Base-by-base conservation (phyloP, 2,329 filamentous ascomycete genomes). In the Penicillium italicum region DNA sequence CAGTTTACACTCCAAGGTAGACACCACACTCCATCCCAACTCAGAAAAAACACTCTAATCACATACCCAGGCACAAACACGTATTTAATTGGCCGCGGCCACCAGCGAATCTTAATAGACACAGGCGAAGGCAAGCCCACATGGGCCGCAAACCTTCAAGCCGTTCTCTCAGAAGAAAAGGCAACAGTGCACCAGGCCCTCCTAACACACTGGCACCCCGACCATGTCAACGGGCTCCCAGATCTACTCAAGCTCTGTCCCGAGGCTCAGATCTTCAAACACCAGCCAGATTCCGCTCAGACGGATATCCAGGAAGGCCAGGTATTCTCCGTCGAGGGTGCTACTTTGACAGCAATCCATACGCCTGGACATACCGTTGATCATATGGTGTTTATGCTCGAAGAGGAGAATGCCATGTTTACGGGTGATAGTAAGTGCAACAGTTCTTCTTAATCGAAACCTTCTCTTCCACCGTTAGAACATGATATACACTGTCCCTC, bases 131-230 rank as follows among this genome's bases (percentile, higher is more conserved):
- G 93, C 44, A 83, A 79, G 55, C 83, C 86, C 2, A 80, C 82
- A 33, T 99, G 93, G 93, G 80, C 85, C 40, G 72, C 80, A 0
- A 81, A 83, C 0, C 75, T 99, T 34, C 82, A 83, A 60, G 75
- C 79, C 4, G 83, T 87, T 0, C 80, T 97, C 3, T 72, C 78
- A 7, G 75, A 84, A 24, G 89, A 96, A 70, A 81, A 85, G 24
- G 87, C 88, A 20, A 82, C 79, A 0, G 78, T 97, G 24, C 79
- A 84, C n/a, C 77, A 80, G 18, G 85, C 86, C 0, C 79, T 99
- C 22, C 79, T 99, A 46, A 95, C 92, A 0, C 94, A 99, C 72
- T 96, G 92, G 91, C 94, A 99, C 69, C 82, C 78, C 40, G 94
- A 99, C 69, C 94, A 99, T 69, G 82, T 86, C 7, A 84, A 86